Evolutionary conservation across 2,329 filamentous ascomycete genomes (phyloP), one percentile per base, ranked within the genome.

Genomic region (Cladophialophora immunda): DNA sequence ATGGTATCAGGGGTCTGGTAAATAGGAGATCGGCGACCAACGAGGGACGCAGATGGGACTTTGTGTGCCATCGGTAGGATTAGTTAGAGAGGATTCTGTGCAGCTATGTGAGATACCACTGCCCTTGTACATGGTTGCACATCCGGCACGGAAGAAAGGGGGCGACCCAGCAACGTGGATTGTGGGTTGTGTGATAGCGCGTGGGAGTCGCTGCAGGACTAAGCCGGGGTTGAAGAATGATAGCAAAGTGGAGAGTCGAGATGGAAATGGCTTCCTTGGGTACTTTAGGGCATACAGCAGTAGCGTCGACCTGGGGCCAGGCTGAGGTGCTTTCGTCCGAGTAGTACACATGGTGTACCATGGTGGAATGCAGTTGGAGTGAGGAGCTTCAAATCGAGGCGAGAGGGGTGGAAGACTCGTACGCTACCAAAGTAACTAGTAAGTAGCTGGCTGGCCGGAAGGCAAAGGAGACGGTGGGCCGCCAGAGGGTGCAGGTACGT

Each of bases 151-250:
- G 38, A 50, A 25, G 30, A 7, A 38, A 52, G 41, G n/a, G n/a
- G 15, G 58, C 38, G 58, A 41, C 45, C 58, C 58, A 52, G 13
- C n/a, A 61, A 61, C 45, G 58, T 61, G 58, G 58, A 47, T 53
- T 7, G 45, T 36, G 30, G 58, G 30, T 45, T 19, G 19, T 50
- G 45, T 25, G 22, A 25, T 25, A 9, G 45, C 17, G 45, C 45
- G 19, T 50, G 19, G 22, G 19, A 50, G 25, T 50, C 3, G 45
- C 45, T 25, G 45, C 45, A 50, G 45, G 19, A 25, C 22, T 25
- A 50, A 25, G 5, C 17, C 45, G 19, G 45, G 45, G 17, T 25
- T 11, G 45, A 25, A 50, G 45, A 11, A 50, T 25, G 45, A 25
- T 4, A 50, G 45, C 30, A 27, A 59, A 25, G 58, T 45, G 58